Evolutionary conservation across 768 basidiomycete genomes (phyloP), one percentile per base, ranked within the genome.

Genomic region (Lentinula edodes): DNA sequence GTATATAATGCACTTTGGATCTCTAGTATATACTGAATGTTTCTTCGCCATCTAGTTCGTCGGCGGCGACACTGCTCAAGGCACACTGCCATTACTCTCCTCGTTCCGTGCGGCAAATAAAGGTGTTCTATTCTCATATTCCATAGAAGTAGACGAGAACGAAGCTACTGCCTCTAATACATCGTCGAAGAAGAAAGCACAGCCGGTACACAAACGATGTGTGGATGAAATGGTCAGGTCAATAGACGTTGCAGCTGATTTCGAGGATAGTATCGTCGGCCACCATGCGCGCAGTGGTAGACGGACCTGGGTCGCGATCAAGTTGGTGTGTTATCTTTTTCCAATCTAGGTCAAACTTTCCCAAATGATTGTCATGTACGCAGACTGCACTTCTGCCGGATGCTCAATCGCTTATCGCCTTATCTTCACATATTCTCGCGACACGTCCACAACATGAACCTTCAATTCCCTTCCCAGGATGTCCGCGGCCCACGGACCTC

Each of bases 241-340:
- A 61, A 86, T 96, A 46, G 86, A 94, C 62, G 83, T 89, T 5
- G 88, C 88, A 0, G 94, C 89, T 7, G 84, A 89, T 63, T 94
- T 93, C 67, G 93, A 97, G 69, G 86, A 87, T 34, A 66, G 68
- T 56, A 66, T 74, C 35, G 72, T 69, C 0, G 69, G 59, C 3
- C 66, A 55, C 34, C 38, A 63, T 56, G 58, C 59, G 12, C 45
- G 62, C 0, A 65, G 62, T 5, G 81, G 81, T 6, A 75, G 88
- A 23, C 78, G 83, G 64, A 92, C 90, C 0, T 93, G 91, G 85
- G 87, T 96, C 20, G 92, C 94, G 0, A 73, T 96, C 23, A 96
- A 96, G 73, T 76, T 95, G 61, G 90, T 89, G 64, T 62, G 87
- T 66, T 2, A 15, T 36, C 34, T 39, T 66, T 57, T 18, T 42